These are phyloP conservation scores for Cinnamomum chago DNA, from an alignment of 164 flowering plant species.

Conservation along the genomic window DNA sequence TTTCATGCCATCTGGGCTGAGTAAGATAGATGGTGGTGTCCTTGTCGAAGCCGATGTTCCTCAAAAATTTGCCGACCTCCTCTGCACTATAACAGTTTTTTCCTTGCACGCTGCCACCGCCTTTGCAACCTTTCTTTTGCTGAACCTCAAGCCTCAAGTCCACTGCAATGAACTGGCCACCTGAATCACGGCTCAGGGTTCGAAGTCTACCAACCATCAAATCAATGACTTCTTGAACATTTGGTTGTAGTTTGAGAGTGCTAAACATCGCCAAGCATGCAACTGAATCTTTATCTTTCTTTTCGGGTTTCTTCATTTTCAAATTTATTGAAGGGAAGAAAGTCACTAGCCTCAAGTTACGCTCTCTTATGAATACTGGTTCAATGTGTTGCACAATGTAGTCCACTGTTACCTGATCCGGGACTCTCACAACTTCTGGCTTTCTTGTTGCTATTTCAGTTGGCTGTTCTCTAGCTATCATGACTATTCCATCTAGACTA, in stretches of 20 bases:
- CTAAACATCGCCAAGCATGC: constrained; percentile 88
- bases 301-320: constrained; percentile 41
- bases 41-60: constrained; percentile 59
- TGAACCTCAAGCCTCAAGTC: constrained; percentile 77
- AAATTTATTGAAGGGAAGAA: constrained; percentile 83
- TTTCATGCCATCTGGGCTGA: constrained; percentile 70
- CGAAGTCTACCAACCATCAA: constrained; percentile 70
- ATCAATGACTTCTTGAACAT: constrained; percentile 72
- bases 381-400: constrained; percentile 55
- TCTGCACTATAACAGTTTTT: constrained; percentile 68
- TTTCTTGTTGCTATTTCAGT: constrained; percentile 38
- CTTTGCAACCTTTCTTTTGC: constrained; percentile 72
- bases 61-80: constrained; percentile 67
- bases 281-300: constrained; percentile 37
- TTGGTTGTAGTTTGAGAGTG: constrained; percentile 63
- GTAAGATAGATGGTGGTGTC: constrained; percentile 81
- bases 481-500: constrained; percentile 74
- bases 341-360: constrained; percentile 67
- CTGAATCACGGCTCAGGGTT: constrained; percentile 62
- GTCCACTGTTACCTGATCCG: constrained; percentile 67
- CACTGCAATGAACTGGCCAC: constrained; percentile 74
- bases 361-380: constrained; percentile 51
- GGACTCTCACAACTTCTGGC: constrained; percentile 69
- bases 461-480: constrained; percentile 54
- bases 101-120: constrained; percentile 19